Percentiles rank a stretch among this genome's conserved stretches.
Conservation (phyloP, 345 rosid species). For the Litchi chinensis region DNA sequence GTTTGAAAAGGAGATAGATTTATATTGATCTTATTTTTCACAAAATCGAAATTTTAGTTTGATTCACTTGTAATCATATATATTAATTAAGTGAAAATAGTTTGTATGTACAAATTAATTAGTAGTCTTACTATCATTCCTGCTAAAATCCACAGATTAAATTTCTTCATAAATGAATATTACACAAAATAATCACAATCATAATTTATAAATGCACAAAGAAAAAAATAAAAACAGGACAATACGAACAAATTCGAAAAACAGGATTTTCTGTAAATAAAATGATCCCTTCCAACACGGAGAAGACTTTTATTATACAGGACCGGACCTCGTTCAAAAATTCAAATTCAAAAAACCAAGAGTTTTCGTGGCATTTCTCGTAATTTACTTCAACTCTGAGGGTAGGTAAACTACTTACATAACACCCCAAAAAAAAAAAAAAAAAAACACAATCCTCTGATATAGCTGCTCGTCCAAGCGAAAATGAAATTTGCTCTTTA, state of each 20-base stretch:
- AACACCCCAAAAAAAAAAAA: constrained; percentile 12
- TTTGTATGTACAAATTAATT: too few relatives aligned
- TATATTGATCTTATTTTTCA: too few relatives aligned
- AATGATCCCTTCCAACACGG: not conserved
- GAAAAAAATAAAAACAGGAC: too few relatives aligned
- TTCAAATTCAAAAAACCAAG: constrained; percentile 11
- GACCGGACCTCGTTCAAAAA: not conserved
- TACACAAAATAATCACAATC: too few relatives aligned
- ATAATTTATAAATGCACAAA: too few relatives aligned
- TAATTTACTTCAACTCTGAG: constrained; percentile 25
- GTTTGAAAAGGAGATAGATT: too few relatives aligned
- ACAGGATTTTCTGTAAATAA: not conserved
- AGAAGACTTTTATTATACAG: not conserved
- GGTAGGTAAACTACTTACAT: constrained; percentile 17
- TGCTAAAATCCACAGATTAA: not conserved
- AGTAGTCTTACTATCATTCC: too few relatives aligned
- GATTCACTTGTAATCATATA: too few relatives aligned
- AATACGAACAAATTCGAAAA: not conserved
- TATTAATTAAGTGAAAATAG: too few relatives aligned
- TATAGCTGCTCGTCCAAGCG: constrained; percentile 31
- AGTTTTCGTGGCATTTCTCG: constrained; percentile 42
- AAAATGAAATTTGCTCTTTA: constrained; percentile 15
- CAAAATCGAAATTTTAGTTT: too few relatives aligned
- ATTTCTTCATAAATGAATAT: too few relatives aligned
- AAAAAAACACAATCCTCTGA: not conserved